Percentiles rank a stretch among this genome's conserved stretches.
Evolutionary conservation across 2,329 filamentous ascomycete species (phyloP).

Genomic region (Bipolaris cookei): DNA sequence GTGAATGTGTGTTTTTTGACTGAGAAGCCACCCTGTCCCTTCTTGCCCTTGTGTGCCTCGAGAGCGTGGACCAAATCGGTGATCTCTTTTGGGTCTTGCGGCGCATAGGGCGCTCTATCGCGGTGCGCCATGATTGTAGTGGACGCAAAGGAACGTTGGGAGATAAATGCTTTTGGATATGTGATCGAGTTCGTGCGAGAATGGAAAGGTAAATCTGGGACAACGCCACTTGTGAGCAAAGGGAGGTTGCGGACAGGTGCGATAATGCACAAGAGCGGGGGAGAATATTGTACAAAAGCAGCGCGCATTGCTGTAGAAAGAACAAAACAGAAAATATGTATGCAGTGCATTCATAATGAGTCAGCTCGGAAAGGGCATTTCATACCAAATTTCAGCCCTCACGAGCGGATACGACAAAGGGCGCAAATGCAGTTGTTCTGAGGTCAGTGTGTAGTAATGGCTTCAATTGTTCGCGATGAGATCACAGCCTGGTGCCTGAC

Average conservation of each 20-base stretch:
- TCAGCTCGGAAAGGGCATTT: slow-evolving; percentile 27
- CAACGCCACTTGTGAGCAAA: slow-evolving; percentile 22
- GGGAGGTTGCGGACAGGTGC: slow-evolving; percentile 9
- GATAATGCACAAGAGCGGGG: slow-evolving; percentile 21
- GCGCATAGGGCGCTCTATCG: slow-evolving; percentile 64
- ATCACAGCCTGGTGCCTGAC: slow-evolving; percentile 18
- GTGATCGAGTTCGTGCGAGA: too few species aligned
- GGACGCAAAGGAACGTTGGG: slow-evolving; percentile 14
- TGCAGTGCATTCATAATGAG: slow-evolving; percentile 14
- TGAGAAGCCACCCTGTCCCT: slow-evolving; percentile 63
- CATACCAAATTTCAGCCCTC: slow-evolving; percentile 5
- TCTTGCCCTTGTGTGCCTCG: slow-evolving; percentile 60
- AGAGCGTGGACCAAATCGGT: slow-evolving; percentile 69
- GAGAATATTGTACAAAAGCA: slow-evolving; percentile 19
- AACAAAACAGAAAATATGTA: slow-evolving; percentile 4
- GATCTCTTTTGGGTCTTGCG: slow-evolving; percentile 74
- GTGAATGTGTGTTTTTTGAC: slow-evolving; percentile 82
- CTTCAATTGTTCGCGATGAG: slow-evolving; percentile 17
- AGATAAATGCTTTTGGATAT: background rate
- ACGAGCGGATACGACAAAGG: slow-evolving; percentile 7
- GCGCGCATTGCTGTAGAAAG: slow-evolving; percentile 29
- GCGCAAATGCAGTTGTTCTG: slow-evolving; percentile 13
- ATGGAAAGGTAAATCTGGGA: slow-evolving; percentile 16
- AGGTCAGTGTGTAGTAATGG: slow-evolving; percentile 15
- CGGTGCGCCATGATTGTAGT: slow-evolving; percentile 58